These are phyloP conservation scores for Pythium monospermum DNA, from an alignment of 352 stramenopile genomes.

Conservation along the genomic window DNA sequence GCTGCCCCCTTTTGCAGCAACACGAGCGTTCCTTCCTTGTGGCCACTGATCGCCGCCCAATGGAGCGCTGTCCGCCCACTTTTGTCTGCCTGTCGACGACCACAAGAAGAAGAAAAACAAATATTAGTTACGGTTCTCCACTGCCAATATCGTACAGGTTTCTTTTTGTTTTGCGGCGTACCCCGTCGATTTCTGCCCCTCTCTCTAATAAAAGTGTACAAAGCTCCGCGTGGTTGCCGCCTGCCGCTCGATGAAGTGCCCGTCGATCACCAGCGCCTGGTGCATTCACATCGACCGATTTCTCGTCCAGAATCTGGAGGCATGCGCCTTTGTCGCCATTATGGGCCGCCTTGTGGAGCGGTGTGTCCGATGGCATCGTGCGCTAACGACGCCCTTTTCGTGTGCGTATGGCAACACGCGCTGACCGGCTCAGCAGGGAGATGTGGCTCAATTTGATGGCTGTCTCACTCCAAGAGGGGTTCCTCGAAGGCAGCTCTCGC, in stretches of 20 bases:
- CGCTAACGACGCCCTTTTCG: neutral
- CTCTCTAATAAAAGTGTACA: conserved; percentile 84
- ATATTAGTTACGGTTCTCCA: neutral
- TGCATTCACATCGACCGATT: conserved; percentile 85
- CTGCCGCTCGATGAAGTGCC: conserved; percentile 82
- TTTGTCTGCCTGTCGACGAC: conserved; percentile 75
- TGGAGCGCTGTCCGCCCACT: conserved; percentile 89
- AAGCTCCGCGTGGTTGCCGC: conserved; percentile 86
- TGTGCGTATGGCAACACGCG: no score
- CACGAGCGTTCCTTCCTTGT: conserved; percentile 87
- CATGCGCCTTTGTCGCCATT: conserved; percentile 87
- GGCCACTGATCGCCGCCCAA: conserved; percentile 90
- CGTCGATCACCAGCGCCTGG: conserved; percentile 82
- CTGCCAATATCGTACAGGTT: no score
- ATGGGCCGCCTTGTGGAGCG: conserved; percentile 88
- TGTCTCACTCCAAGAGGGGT: no score
- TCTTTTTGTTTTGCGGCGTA: no score
- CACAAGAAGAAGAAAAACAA: neutral
- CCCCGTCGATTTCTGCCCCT: conserved; percentile 83
- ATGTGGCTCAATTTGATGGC: no score
- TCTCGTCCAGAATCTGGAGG: conserved; percentile 85
- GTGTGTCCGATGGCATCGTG: conserved; percentile 84
- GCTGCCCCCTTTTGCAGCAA: conserved; percentile 81
- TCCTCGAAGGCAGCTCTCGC: no score
- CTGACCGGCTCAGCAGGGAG: no score